Evolutionary conservation across 2,329 filamentous ascomycete genomes (phyloP).

Genomic region (Chrysoporthe deuterocubensis): DNA sequence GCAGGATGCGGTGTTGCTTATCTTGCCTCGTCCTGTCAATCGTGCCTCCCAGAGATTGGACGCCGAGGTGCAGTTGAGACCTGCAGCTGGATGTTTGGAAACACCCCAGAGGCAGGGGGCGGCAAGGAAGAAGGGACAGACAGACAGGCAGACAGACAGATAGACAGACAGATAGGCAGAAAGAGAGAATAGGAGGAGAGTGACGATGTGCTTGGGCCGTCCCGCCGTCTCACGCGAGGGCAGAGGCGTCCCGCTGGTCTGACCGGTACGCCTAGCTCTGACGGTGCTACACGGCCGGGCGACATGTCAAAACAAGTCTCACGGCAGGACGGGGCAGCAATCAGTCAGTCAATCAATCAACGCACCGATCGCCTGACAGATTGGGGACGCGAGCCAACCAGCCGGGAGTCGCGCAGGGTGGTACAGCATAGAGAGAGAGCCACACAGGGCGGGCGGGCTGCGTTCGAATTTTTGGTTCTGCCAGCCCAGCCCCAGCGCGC

Average conservation of each 20-base stretch:
- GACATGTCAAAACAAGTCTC: conserved; percentile 22
- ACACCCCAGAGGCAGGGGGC: not conserved
- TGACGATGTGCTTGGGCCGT: not conserved
- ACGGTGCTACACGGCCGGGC: not conserved
- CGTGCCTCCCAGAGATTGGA: not conserved
- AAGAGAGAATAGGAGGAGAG: too few relatives aligned
- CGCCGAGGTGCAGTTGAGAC: not conserved
- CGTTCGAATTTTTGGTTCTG: not conserved
- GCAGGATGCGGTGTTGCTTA: conserved; percentile 1
- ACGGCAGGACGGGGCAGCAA: conserved; percentile 20
- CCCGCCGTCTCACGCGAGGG: not conserved
- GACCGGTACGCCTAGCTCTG: not conserved
- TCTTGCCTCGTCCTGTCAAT: conserved; percentile 10
- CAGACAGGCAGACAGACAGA: too few relatives aligned
- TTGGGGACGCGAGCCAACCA: not conserved
- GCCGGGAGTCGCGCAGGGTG: conserved; percentile 11
- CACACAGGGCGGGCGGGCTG: too few relatives aligned
- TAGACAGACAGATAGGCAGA: not conserved
- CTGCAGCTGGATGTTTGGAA: conserved; percentile 1
- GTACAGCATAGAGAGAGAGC: conserved; percentile 18
- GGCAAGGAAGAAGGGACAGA: not conserved
- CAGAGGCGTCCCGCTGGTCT: not conserved
- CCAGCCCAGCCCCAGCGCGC: not conserved
- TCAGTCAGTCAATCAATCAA: not conserved
- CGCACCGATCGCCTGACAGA: too few relatives aligned